Percentiles rank a stretch among this genome's conserved stretches.
These are phyloP conservation scores for Bauhinia variegata DNA, from an alignment of 306 rosid genomes.

Conservation along the genomic window DNA sequence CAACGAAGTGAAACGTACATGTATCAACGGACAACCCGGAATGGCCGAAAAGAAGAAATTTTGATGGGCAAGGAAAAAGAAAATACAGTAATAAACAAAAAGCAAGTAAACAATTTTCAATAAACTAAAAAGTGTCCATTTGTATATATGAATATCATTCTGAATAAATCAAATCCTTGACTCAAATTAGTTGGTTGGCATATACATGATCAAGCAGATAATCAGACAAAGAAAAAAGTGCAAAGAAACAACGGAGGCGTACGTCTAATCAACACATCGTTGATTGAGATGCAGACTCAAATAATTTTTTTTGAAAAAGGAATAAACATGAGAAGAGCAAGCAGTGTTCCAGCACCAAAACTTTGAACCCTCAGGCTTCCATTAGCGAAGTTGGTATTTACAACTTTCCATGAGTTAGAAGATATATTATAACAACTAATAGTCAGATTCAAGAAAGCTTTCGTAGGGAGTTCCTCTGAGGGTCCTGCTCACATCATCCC, in stretches of 20 bases:
- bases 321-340: constrained; percentile 34
- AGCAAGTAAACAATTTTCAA: no score
- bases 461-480: constrained; percentile 71
- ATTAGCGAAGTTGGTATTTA: constrained; percentile 52
- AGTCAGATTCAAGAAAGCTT: constrained; percentile 69
- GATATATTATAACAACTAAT: constrained; percentile 44
- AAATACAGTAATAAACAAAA: no score
- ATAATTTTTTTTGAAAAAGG: no score
- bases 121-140: no score
- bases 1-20: no score
- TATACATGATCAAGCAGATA: constrained; percentile 43
- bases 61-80: no score
- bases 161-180: not conserved
- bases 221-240: not conserved
- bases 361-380: constrained; percentile 38
- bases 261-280: constrained; percentile 40
- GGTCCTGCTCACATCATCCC: constrained; percentile 78
- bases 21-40: no score
- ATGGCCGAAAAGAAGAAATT: no score
- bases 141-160: no score
- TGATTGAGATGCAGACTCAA: constrained; percentile 30
- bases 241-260: constrained; percentile 3
- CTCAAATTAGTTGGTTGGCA: constrained; percentile 41
- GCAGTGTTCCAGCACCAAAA: constrained; percentile 38
- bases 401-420: constrained; percentile 51